Base-by-base conservation (phyloP, 2,329 filamentous ascomycete species). In the Nigrospora osmanthi region DNA sequence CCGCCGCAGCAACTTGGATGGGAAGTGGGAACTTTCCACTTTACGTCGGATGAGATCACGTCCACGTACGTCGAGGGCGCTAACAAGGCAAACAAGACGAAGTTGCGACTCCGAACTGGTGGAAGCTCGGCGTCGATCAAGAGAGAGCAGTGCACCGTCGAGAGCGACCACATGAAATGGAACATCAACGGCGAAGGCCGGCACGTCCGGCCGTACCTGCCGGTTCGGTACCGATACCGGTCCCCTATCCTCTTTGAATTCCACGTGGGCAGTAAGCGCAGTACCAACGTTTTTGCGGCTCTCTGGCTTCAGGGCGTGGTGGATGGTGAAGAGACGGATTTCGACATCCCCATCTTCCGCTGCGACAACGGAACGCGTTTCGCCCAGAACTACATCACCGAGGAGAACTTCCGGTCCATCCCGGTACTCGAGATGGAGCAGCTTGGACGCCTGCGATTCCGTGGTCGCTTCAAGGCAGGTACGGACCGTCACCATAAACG, bases 21-120 rank as follows among this genome's bases (percentile, higher is more conserved):
- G 87, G 89, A 96, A 49, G 87, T 97, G 37, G 93, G 93, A 33
- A 95, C 91, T 0, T 95, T 97, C 58, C 85, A 95, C 58, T 94
- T 97, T 60, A 68, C 77, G 0, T 88, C 84, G 0, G 75, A 88
- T 40, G 75, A 72, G 14, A 81, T 97, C 39, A 75, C 76, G 0
- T 80, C 85, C 0, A 67, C 74, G 13, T 75, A 1, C 76, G 80
- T 6, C 64, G 74, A 35, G 67, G 23, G 23, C 9, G 10, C 23
- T 6, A 7, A 7, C 23, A 28, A 28, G 23, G 54, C 55, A 42
- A 51, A 79, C 37, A 89, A 87, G 58, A 73, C 89, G 14, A 91
- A 89, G 64, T 69, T 97, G 37, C 81, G 80, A 54, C 65, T 95
- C 54, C 78, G 89, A 33, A 97, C 91, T 10, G 90, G 90, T 43